These are phyloP conservation scores for Salix caprea DNA, from an alignment of 345 rosid genomes.

Conservation along the genomic window DNA sequence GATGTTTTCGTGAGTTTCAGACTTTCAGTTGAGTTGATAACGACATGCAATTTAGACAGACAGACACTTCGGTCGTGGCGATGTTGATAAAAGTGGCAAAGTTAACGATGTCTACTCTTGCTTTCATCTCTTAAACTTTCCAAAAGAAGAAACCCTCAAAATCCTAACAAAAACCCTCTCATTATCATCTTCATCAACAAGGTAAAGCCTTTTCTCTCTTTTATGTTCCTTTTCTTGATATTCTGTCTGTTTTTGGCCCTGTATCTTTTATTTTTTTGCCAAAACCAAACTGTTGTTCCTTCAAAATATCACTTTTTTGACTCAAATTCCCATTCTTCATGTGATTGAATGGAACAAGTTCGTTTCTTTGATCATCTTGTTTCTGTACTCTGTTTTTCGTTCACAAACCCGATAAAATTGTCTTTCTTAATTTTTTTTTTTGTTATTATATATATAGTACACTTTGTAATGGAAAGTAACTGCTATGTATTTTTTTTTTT, in stretches of 20 bases:
- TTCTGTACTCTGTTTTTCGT: not conserved
- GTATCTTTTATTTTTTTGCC: not conserved
- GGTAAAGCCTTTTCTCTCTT: not conserved
- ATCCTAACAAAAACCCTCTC: not conserved
- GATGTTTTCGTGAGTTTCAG: not conserved
- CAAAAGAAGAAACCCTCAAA: not conserved
- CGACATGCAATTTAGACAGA: not conserved
- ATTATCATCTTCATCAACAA: not conserved
- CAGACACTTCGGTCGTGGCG: not conserved
- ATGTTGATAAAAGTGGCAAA: not conserved
- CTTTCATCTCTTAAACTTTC: not conserved
- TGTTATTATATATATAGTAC: no score
- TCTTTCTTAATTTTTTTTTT: no score
- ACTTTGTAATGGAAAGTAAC: not conserved
- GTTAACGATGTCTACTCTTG: not conserved
- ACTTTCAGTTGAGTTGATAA: not conserved
- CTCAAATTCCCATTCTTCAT: not conserved
- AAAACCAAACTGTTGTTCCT: not conserved
- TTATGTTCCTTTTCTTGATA: not conserved
- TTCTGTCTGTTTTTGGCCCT: not conserved
- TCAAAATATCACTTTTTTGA: not conserved
- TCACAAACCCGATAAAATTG: not conserved
- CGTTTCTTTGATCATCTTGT: not conserved
- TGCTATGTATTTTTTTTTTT: not conserved
- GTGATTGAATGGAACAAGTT: no score